phyloP scores from a whole-genome alignment of 2,329 filamentous ascomycete genomes.

The Parascedosporium putredinis region DNA sequence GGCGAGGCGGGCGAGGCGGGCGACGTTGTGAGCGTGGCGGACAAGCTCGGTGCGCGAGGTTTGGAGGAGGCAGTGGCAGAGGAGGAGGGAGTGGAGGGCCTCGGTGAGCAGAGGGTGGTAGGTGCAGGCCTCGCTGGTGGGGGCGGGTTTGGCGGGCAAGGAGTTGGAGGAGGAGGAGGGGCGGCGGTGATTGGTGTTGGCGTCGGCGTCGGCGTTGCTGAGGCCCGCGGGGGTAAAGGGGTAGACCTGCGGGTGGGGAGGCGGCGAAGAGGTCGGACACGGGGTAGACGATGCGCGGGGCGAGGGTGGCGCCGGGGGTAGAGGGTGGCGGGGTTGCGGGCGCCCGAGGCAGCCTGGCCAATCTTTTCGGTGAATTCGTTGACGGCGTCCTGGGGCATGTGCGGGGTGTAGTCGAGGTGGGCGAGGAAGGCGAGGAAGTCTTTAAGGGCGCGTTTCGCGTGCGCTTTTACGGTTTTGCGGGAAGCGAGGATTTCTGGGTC shows the following conservation, averaged over 20 bases:
- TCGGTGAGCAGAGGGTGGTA: conserved; percentile 76
- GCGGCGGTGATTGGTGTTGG: not conserved
- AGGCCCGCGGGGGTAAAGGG: conserved; percentile 48
- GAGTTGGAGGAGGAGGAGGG: not conserved
- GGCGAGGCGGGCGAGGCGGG: conserved; percentile 60
- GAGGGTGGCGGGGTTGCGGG: conserved; percentile 15
- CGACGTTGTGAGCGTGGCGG: conserved; percentile 73
- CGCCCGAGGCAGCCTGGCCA: conserved; percentile 36
- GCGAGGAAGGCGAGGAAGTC: conserved; percentile 66
- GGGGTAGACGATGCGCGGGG: conserved; percentile 29
- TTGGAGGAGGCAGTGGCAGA: conserved; percentile 70
- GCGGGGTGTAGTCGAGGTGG: conserved; percentile 68
- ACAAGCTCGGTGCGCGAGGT: conserved; percentile 68
- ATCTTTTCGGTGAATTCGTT: conserved; percentile 46
- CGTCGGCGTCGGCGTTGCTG: conserved; percentile 13
- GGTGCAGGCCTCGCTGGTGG: conserved; percentile 50
- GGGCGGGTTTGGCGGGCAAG: not conserved
- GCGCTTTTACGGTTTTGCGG: conserved; percentile 59
- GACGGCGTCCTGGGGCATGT: conserved; percentile 48
- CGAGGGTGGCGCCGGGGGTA: conserved; percentile 10
- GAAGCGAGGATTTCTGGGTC: conserved; percentile 35
- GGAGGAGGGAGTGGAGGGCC: conserved; percentile 65
- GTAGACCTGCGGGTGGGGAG: conserved; percentile 54
- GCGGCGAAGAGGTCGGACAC: conserved; percentile 60
- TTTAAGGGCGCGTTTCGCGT: conserved; percentile 65